phyloP scores from a whole-genome alignment of 768 basidiomycete genomes.

The Porpolomopsis calyptriformis region DNA sequence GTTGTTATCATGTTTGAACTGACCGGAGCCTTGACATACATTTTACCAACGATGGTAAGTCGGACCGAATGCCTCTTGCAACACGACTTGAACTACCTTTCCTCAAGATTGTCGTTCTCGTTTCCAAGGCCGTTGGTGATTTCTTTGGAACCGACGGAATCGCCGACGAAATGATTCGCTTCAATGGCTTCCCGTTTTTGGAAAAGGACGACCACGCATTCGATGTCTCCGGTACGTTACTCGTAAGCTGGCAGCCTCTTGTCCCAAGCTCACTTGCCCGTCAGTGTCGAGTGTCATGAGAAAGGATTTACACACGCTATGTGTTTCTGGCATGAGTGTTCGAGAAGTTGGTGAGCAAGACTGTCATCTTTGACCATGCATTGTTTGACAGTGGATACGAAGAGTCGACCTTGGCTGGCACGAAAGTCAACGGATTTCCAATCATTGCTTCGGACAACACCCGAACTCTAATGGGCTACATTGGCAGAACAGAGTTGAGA shows the following conservation, averaged over 20 bases:
- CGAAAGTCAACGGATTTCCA: constrained; percentile 85
- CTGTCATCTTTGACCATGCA: neutral
- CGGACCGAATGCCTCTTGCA: neutral
- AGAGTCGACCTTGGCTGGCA: constrained; percentile 66
- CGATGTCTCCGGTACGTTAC: constrained; percentile 69
- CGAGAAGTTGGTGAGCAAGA: constrained; percentile 61
- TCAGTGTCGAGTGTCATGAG: constrained; percentile 88
- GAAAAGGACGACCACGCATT: constrained; percentile 93
- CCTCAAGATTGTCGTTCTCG: constrained; percentile 80
- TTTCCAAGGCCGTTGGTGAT: constrained; percentile 95
- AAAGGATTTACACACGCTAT: constrained; percentile 61
- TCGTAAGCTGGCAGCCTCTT: constrained; percentile 1
- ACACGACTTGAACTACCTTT: neutral
- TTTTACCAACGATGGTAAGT: constrained; percentile 91
- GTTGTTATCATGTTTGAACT: constrained; percentile 99
- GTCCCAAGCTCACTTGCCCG: constrained; percentile 5
- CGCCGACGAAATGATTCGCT: constrained; percentile 92
- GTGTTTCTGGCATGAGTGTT: constrained; percentile 66
- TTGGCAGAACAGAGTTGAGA: constrained; percentile 74
- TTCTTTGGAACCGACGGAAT: constrained; percentile 89
- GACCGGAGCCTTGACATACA: constrained; percentile 94
- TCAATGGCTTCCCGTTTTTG: constrained; percentile 95
- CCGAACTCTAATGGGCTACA: constrained; percentile 70
- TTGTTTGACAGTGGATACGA: constrained; percentile 6
- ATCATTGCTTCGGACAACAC: constrained; percentile 58